Percentiles rank a stretch among this genome's conserved stretches.
These are phyloP conservation scores for Brasilioporus rufonigricans DNA, from an alignment of 768 basidiomycete genomes.

Conservation along the genomic window DNA sequence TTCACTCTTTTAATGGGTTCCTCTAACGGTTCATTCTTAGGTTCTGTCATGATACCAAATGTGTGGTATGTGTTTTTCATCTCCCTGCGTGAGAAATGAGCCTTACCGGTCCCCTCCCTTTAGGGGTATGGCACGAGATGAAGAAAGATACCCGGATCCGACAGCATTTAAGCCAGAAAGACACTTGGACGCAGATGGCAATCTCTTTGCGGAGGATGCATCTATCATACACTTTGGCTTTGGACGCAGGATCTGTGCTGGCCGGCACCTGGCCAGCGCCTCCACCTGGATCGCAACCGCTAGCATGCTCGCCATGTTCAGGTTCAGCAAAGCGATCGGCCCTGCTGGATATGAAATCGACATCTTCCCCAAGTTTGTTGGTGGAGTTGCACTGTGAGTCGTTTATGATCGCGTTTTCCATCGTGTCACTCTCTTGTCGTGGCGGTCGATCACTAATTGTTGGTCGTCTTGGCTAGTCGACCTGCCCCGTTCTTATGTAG, in stretches of 20 bases:
- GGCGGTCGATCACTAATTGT: background rate
- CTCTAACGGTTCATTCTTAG: slow-evolving; percentile 7
- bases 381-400: slow-evolving; percentile 17
- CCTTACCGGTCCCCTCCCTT: background rate
- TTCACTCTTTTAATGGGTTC: background rate
- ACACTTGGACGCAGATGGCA: slow-evolving; percentile 22
- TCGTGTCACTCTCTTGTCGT: background rate
- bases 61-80: slow-evolving; percentile 10
- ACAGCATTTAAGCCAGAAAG: slow-evolving; percentile 35
- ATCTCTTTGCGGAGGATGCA: slow-evolving; percentile 20
- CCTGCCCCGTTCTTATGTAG: slow-evolving; percentile 18
- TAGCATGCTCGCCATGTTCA: slow-evolving; percentile 21
- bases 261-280: slow-evolving; percentile 17
- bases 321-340: slow-evolving; percentile 21
- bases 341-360: slow-evolving; percentile 23
- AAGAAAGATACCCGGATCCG: slow-evolving; percentile 29
- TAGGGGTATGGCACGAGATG: slow-evolving; percentile 25
- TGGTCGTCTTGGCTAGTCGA: slow-evolving; percentile 7
- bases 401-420: too few species aligned
- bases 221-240: slow-evolving; percentile 33
- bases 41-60: slow-evolving; percentile 22
- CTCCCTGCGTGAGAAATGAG: too few species aligned
- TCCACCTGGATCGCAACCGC: slow-evolving; percentile 20
- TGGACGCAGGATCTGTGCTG: slow-evolving; percentile 28
- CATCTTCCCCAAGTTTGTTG: slow-evolving; percentile 18